phyloP scores from a whole-genome alignment of 257 asterid genomes.

The Verbena officinalis region DNA sequence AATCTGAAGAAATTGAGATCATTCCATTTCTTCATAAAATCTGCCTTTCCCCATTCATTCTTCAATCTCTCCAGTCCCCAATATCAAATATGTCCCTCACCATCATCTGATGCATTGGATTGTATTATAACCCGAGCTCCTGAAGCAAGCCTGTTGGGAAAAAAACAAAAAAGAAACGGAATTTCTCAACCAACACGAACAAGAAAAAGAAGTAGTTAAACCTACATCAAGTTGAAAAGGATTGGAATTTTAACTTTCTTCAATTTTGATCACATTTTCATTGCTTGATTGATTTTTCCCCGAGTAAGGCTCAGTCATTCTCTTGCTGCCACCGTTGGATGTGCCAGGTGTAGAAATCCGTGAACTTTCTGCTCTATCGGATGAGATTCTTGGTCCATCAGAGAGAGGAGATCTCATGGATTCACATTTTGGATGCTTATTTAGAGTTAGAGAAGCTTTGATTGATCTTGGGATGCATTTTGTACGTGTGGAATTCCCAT shows the following conservation, averaged over 20 bases:
- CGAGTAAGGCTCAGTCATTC: slow-evolving; percentile 58
- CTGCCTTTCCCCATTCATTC: not conserved
- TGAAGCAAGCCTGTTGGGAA: slow-evolving; percentile 84
- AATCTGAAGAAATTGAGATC: slow-evolving; percentile 4
- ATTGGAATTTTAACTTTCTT: slow-evolving; percentile 79
- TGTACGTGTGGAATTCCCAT: slow-evolving; percentile 43
- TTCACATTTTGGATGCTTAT: slow-evolving; percentile 82
- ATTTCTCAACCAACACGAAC: slow-evolving; percentile 44
- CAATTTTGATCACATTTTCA: slow-evolving; percentile 73
- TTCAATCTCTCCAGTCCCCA: not conserved
- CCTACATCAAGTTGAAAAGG: slow-evolving; percentile 13
- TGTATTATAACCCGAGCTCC: slow-evolving; percentile 98
- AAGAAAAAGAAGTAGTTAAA: slow-evolving; percentile 18
- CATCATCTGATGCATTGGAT: slow-evolving; percentile 48
- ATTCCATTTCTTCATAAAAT: not conserved
- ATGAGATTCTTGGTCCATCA: slow-evolving; percentile 89
- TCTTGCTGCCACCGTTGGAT: slow-evolving; percentile 79
- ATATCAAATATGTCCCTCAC: slow-evolving; percentile 23
- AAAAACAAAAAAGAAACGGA: not conserved
- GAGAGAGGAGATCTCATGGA: slow-evolving; percentile 91
- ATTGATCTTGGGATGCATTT: slow-evolving; percentile 90
- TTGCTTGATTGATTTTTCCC: slow-evolving; percentile 40
- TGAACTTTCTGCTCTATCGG: slow-evolving; percentile 66
- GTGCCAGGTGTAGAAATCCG: slow-evolving; percentile 50
- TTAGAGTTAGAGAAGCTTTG: slow-evolving; percentile 68